Percentiles rank a stretch among this genome's conserved stretches.
phyloP scores from a whole-genome alignment of 2,329 filamentous ascomycete species.

The Dactylellina haptotyla region DNA sequence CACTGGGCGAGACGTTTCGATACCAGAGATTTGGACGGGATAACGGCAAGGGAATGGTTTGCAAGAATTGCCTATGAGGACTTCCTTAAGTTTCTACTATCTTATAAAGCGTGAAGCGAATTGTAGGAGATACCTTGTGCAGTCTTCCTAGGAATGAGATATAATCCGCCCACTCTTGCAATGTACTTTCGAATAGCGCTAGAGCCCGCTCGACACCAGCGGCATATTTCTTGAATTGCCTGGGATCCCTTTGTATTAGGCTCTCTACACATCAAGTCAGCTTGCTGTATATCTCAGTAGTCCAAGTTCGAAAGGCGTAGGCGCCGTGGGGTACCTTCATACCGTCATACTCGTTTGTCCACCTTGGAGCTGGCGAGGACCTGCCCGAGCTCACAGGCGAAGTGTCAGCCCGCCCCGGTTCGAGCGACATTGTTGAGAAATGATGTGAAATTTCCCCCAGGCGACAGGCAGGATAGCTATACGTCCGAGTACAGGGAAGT shows the following conservation, averaged over 20 bases:
- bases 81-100: background rate
- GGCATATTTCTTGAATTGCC: conserved; percentile 83
- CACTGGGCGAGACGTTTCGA: conserved; percentile 95
- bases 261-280: conserved; percentile 24
- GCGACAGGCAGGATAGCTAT: background rate
- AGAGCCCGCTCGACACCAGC: conserved; percentile 86
- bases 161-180: conserved; percentile 99
- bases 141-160: conserved; percentile 94
- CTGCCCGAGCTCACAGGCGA: conserved; percentile 52
- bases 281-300: background rate
- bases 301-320: background rate
- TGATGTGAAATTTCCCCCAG: background rate
- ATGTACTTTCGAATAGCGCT: conserved; percentile 81
- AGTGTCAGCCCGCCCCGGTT: conserved; percentile 34
- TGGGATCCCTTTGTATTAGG: conserved; percentile 70
- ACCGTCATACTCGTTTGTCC: conserved; percentile 53
- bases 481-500: too few species aligned
- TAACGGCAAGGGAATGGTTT: conserved; percentile 75
- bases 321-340: conserved; percentile 12
- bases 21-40: conserved; percentile 84
- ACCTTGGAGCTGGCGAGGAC: conserved; percentile 47
- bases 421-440: conserved; percentile 41
- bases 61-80: conserved; percentile 80
- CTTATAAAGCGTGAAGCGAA: background rate
- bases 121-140: conserved; percentile 73